Evolutionary conservation across 768 basidiomycete species (phyloP).

Genomic region (Amanita phalloides): DNA sequence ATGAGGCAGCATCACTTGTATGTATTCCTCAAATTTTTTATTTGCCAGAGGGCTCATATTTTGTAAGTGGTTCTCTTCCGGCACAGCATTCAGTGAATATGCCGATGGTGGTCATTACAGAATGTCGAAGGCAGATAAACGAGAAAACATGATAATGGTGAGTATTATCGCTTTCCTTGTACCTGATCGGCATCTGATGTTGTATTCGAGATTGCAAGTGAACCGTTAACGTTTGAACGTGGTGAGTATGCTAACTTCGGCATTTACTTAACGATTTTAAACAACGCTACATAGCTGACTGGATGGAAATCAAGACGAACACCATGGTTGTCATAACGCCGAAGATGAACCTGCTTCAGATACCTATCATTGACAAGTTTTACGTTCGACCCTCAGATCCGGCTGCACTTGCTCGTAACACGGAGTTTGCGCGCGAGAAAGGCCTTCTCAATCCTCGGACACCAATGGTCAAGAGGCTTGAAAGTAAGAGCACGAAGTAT

Average conservation of each 20-base stretch:
- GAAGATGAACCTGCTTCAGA: slow-evolving; percentile 90
- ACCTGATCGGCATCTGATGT: slow-evolving; percentile 1
- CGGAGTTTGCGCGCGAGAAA: slow-evolving; percentile 80
- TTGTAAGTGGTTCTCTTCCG: slow-evolving; percentile 85
- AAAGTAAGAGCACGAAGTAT: not conserved
- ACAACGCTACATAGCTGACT: slow-evolving; percentile 52
- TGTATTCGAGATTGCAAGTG: slow-evolving; percentile 60
- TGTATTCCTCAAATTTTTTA: slow-evolving; percentile 10
- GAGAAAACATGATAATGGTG: slow-evolving; percentile 93
- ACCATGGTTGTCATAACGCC: slow-evolving; percentile 92
- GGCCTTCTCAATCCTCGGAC: slow-evolving; percentile 65
- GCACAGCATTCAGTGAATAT: slow-evolving; percentile 88
- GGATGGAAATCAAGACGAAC: slow-evolving; percentile 99
- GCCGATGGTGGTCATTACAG: slow-evolving; percentile 83
- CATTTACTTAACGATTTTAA: slow-evolving; percentile 1
- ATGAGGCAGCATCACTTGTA: slow-evolving; percentile 88
- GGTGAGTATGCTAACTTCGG: slow-evolving; percentile 27
- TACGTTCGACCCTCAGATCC: slow-evolving; percentile 85
- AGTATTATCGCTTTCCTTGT: slow-evolving; percentile 10
- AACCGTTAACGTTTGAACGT: slow-evolving; percentile 95
- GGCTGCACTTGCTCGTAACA: slow-evolving; percentile 52
- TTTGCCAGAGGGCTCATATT: not conserved
- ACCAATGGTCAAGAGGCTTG: slow-evolving; percentile 2
- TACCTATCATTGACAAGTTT: slow-evolving; percentile 90
- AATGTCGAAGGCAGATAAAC: slow-evolving; percentile 92